A percentile compares a stretch with the other conserved stretches of the same genome.
These are phyloP conservation scores for Chaetothyriales sp. DNA, from an alignment of 2,329 filamentous ascomycete species.

Conservation along the genomic window DNA sequence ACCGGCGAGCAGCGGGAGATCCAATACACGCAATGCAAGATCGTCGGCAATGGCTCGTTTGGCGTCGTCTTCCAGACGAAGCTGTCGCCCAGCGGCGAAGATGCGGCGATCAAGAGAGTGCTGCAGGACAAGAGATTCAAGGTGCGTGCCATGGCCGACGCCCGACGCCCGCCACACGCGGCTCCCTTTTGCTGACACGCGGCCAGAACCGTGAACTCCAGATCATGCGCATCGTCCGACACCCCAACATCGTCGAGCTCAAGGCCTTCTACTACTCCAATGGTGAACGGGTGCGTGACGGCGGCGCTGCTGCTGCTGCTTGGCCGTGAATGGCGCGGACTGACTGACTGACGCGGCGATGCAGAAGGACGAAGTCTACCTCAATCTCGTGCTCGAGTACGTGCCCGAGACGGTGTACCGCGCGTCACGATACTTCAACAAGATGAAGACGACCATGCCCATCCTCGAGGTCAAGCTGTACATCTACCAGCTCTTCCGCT, in stretches of 20 bases:
- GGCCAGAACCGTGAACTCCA: conserved; percentile 90
- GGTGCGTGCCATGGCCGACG: conserved; percentile 39
- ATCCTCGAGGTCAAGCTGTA: conserved; percentile 98
- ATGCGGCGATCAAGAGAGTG: conserved; percentile 97
- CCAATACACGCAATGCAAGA: conserved; percentile 98
- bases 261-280: conserved; percentile 99
- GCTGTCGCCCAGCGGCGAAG: conserved; percentile 91
- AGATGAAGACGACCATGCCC: conserved; percentile 99
- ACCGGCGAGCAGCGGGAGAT: conserved; percentile 94
- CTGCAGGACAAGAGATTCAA: conserved; percentile 99
- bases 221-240: conserved; percentile 98
- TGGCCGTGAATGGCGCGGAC: not conserved
- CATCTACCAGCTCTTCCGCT: conserved; percentile 98
- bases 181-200: conserved; percentile 21
- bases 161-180: not conserved
- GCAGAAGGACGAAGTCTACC: conserved; percentile 94
- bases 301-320: not conserved
- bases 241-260: conserved; percentile 96
- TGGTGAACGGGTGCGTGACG: conserved; percentile 67
- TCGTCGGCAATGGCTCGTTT: conserved; percentile 97
- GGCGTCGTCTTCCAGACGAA: conserved; percentile 99
- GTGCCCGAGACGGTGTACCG: conserved; percentile 97
- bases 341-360: not conserved
- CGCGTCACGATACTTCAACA: conserved; percentile 97
- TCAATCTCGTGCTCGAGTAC: conserved; percentile 95